Base-by-base conservation (phyloP, 768 basidiomycete genomes). In the Hydnomerulius pinastri region DNA sequence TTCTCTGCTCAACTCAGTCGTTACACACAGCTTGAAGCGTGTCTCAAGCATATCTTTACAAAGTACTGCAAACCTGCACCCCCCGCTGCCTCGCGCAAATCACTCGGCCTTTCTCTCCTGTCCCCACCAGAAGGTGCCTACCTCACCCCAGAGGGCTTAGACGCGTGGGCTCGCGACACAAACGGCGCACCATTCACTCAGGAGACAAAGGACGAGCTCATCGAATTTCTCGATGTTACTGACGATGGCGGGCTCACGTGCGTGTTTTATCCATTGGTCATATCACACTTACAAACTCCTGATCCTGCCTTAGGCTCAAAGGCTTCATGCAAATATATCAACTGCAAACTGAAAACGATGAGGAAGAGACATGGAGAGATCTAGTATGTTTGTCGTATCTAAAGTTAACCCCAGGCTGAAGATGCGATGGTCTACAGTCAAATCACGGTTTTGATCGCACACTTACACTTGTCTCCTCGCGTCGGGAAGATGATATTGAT, bases 281-380 rank as follows among this genome's bases (percentile, higher is more conserved):
- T 33, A 5, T 24, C 17, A 21, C 13, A 11, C 44, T 29, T 13
- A 28, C 43, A 46, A 9, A 43, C 4, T 48, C 24, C 20, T 41
- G 38, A 2, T 17, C 20, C 13, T 32, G 13, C 18, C 36, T 13
- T 43, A 91, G 89, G 15, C 82, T 89, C 63, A 85, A 85, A 63
- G 89, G 90, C 2, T 91, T 92, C 62, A 62, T 90, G 63, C 87
- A 91, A 63, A 81, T 92, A 47, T 92, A 91, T 61, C 86, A 89
- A 59, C 70, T 91, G n/a, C 90, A 92, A 65, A 90, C 87, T 1
- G 86, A 89, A 58, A 87, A 82, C 54, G 90, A 91, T 55, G 87
- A 90, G 57, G 84, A 84, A 64, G 87, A 92, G 69, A 92, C 90
- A 7, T 92, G 87, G 88, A 75, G 79, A 67, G 90, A 91, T 73